Evolutionary conservation across 768 basidiomycete genomes (phyloP), one percentile per base, ranked within the genome.

Genomic region (Amanita muscaria): DNA sequence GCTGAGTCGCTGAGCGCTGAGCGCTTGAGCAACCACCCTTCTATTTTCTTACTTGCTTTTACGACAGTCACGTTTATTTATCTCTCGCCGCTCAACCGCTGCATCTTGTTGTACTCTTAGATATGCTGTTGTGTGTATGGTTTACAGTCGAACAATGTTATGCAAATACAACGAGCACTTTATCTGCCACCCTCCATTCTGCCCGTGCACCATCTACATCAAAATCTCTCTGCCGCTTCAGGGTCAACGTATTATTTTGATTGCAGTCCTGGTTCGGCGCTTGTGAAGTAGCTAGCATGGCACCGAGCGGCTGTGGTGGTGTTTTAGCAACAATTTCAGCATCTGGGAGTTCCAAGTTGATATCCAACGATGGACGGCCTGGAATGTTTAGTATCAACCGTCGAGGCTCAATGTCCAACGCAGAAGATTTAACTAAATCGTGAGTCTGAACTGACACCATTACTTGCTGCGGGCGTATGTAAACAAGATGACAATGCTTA

Each of bases 331-430:
- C 61, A 33, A 83, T 70, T 47, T 79, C 72, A 0, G 74, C 69
- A 50, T 85, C 83, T 0, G 73, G 64, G 3, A 69, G 55, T n/a
- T 58, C 59, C 14, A 84, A 64, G 55, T 85, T 64, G 46, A 87
- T 62, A 51, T 84, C 79, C 21, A 88, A 63, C 2, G 59, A 53
- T 41, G 71, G 76, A 25, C 64, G 54, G 18, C 55, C 49, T 12
- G 80, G 79, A 22, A 81, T 53, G 33, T 61, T 52, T 12, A 88
- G 56, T 7, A 77, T 59, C 29, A 88, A 46, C 12, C 81, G 72
- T 15, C 75, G 67, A 0, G 75, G 65, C 51, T 84, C 83, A n/a
- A 88, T 49, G 47, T 87, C 83, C 7, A 88, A 73, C 0, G 71
- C 71, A 3, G 80, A 67, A 1, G 58, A 49, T 16, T 67, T 50